A percentile compares a stretch with the other conserved stretches of the same genome.
These are phyloP conservation scores for Phytophthora ohioensis DNA, from an alignment of 352 stramenopile genomes.

Conservation along the genomic window DNA sequence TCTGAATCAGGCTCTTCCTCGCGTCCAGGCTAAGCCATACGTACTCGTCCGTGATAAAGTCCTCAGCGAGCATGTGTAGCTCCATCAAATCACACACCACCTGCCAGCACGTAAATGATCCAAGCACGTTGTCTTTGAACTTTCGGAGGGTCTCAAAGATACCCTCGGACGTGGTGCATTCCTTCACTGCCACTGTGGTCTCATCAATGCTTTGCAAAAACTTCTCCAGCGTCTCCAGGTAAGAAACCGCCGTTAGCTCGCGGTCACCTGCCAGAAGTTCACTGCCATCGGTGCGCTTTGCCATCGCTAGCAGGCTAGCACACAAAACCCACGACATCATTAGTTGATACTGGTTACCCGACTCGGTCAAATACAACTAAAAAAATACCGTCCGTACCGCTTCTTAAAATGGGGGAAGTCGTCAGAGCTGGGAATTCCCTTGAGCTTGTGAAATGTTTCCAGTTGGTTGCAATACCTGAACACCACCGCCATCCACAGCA, in stretches of 20 bases:
- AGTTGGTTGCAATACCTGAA: conserved; percentile 88
- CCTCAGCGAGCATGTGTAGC: conserved; percentile 70
- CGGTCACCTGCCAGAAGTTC: conserved; percentile 64
- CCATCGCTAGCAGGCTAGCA: conserved; percentile 50
- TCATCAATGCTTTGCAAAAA: conserved; percentile 75
- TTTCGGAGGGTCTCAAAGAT: conserved; percentile 75
- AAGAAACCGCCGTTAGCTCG: conserved; percentile 63
- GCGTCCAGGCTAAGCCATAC: conserved; percentile 84
- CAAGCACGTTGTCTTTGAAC: conserved; percentile 75
- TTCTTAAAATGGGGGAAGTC: conserved; percentile 74
- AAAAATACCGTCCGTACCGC: conserved; percentile 38
- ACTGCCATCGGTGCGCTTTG: conserved; percentile 65
- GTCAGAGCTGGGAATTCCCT: conserved; percentile 81
- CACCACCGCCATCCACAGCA: conserved; percentile 84
- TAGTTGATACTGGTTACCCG: background rate
- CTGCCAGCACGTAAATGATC: conserved; percentile 91
- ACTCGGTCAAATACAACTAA: background rate
- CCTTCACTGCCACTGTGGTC: conserved; percentile 65
- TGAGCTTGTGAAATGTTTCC: conserved; percentile 82
- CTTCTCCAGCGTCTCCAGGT: conserved; percentile 72
- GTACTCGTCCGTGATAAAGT: conserved; percentile 72
- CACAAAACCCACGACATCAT: conserved; percentile 4
- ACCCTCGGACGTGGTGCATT: conserved; percentile 50
- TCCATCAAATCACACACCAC: conserved; percentile 83
- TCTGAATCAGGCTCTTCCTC: conserved; percentile 83